Evolutionary conservation across 257 asterid genomes (phyloP).

Genomic region (Fraxinus quadrangulata): DNA sequence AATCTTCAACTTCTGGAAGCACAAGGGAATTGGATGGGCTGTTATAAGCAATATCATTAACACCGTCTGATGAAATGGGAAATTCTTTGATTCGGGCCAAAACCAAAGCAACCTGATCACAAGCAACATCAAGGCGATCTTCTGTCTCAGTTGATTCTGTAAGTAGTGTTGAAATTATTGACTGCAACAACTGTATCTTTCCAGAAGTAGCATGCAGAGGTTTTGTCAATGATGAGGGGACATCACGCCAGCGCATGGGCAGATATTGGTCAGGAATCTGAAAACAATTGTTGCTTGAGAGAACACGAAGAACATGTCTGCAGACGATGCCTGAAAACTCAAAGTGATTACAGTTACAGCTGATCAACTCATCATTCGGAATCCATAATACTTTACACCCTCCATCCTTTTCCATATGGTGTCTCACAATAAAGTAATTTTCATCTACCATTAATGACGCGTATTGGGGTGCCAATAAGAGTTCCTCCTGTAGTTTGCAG

Average conservation of each 20-base stretch:
- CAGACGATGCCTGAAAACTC: conserved; percentile 67
- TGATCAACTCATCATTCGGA: conserved; percentile 54
- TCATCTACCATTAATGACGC: conserved; percentile 53
- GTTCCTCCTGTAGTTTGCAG: conserved; percentile 57
- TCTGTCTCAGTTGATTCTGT: conserved; percentile 52
- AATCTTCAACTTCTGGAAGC: conserved; percentile 59
- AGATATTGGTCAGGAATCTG: conserved; percentile 51
- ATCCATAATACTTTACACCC: conserved; percentile 63
- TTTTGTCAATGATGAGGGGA: conserved; percentile 19
- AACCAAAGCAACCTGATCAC: conserved; percentile 46
- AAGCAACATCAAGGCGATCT: conserved; percentile 57
- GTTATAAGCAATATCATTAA: conserved; percentile 40
- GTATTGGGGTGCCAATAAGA: conserved; percentile 56
- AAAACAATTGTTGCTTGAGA: conserved; percentile 56
- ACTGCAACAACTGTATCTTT: conserved; percentile 48
- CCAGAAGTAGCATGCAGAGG: conserved; percentile 31
- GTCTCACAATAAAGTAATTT: conserved; percentile 55
- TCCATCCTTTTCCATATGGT: conserved; percentile 51
- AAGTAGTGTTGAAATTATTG: conserved; percentile 48
- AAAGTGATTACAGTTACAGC: conserved; percentile 54
- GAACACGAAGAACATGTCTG: conserved; percentile 58
- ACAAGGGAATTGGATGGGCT: conserved; percentile 51
- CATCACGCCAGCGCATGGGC: conserved; percentile 52
- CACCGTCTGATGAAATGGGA: conserved; percentile 33
- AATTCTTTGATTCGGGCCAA: conserved; percentile 48